Evolutionary conservation across 768 basidiomycete genomes (phyloP), one percentile per base, ranked within the genome.

Genomic region (Lyophyllum atratum): DNA sequence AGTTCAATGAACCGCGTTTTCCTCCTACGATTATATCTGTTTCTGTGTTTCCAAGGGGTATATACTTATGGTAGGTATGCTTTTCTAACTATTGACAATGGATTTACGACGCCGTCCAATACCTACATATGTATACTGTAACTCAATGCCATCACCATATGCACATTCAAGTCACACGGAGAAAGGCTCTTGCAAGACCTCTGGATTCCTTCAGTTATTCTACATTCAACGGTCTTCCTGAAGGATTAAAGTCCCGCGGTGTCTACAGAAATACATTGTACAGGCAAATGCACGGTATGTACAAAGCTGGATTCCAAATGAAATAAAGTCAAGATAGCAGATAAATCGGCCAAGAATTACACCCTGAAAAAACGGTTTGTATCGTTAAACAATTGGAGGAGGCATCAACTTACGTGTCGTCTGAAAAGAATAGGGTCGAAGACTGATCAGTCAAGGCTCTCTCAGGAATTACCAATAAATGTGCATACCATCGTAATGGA

Each of bases 401-500:
- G 8, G 51, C 56, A 43, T 55, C 37, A 61, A 80, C 84, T 70
- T 72, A 86, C 85, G 82, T 81, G 68, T 86, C 85, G 72, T 87
- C 85, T 87, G 56, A 22, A 59, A 58, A 17, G 34, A 49, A 12
- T 3, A 50, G 65, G 33, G 64, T 67, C 11, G 63, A 61, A 48
- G n/a, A n/a, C 56, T 64, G 33, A 45, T 57, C 37, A 31, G 33
- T 45, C 54, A 21, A 28, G 0, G n/a, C 37, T 11, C 17, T 12
- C 1, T 24, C 26, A 4, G 28, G 46, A 29, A 26, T 17, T 45
- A 59, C 46, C 21, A 29, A 29, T n/a, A n/a, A 17, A 54, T 14
- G 26, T 51, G 58, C 81, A 68, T 73, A 90, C 90, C 90, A 62
- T 93, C 86, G 69, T 92, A 93, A 67, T 87, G 84, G 75, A 91